Evolutionary conservation across 352 stramenopile genomes (phyloP).

Genomic region (Phytopythium chamaehyphon): DNA sequence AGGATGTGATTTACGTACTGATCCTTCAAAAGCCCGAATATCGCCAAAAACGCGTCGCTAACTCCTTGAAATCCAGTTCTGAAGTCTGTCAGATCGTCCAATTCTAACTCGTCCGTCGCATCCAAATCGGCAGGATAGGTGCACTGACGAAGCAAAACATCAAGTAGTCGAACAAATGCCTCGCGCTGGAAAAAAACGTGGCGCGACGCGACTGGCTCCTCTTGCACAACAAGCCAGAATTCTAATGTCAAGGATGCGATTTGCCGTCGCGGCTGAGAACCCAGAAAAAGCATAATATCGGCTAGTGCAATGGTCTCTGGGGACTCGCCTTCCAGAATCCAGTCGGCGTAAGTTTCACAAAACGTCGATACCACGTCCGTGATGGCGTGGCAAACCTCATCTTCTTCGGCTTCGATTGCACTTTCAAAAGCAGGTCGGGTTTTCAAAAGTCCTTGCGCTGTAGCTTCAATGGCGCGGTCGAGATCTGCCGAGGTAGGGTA

Average conservation of each 20-base stretch:
- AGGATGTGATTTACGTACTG: constrained; percentile 41
- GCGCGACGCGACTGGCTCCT: constrained; percentile 57
- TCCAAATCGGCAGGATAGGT: constrained; percentile 36
- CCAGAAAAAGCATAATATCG: constrained; percentile 56
- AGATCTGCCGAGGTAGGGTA: constrained; percentile 47
- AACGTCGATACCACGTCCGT: constrained; percentile 61
- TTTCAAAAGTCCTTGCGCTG: constrained; percentile 41
- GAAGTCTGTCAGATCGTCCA: constrained; percentile 56
- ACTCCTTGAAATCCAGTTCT: constrained; percentile 58
- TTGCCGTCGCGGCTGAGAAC: constrained; percentile 52
- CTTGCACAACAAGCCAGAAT: constrained; percentile 69
- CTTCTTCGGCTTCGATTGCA: constrained; percentile 40
- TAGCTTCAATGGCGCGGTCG: constrained; percentile 33
- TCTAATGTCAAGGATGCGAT: constrained; percentile 72
- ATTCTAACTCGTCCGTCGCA: constrained; percentile 56
- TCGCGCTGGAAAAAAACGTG: constrained; percentile 50
- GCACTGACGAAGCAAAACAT: constrained; percentile 59
- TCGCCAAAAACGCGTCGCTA: constrained; percentile 41
- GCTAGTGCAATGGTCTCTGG: constrained; percentile 37
- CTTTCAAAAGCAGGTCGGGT: constrained; percentile 44
- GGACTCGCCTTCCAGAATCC: constrained; percentile 46
- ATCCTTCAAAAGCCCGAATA: constrained; percentile 54
- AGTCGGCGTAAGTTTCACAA: constrained; percentile 67
- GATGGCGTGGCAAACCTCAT: constrained; percentile 57
- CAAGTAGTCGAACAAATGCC: constrained; percentile 49